phyloP scores from a whole-genome alignment of 2,329 filamentous ascomycete genomes.

The Penicillium sp. region DNA sequence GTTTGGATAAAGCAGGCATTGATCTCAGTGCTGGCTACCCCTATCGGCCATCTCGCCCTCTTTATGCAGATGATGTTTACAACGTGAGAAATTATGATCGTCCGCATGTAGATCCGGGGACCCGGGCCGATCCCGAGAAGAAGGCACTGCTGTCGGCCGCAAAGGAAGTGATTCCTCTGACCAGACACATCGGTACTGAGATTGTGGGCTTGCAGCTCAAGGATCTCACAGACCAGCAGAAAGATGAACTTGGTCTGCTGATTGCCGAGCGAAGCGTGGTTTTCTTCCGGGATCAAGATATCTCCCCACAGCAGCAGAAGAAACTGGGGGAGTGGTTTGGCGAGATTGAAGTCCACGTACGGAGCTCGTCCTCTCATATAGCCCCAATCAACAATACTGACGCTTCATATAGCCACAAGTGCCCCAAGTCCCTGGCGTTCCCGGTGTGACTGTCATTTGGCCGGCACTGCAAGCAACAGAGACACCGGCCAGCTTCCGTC shows the following conservation, averaged over 20 bases:
- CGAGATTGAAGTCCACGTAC: constrained; percentile 64
- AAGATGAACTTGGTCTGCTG: constrained; percentile 58
- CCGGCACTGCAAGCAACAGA: constrained; percentile 63
- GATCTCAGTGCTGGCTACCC: constrained; percentile 68
- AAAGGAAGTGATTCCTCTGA: constrained; percentile 59
- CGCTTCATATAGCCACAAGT: constrained; percentile 57
- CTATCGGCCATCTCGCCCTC: constrained; percentile 61
- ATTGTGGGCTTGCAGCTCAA: constrained; percentile 61
- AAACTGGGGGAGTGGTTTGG: constrained; percentile 61
- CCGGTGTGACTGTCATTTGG: constrained; percentile 65
- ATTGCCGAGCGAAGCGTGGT: constrained; percentile 63
- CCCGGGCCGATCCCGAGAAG: constrained; percentile 62
- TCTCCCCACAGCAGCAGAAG: constrained; percentile 60
- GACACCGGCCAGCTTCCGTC: constrained; percentile 56
- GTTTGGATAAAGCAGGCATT: constrained; percentile 64
- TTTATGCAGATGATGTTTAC: constrained; percentile 66
- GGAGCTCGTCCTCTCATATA: constrained; percentile 27
- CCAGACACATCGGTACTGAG: constrained; percentile 60
- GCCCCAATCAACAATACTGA: neutral
- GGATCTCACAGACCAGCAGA: constrained; percentile 56
- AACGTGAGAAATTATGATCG: constrained; percentile 58
- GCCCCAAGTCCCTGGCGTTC: constrained; percentile 63
- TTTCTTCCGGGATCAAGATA: constrained; percentile 60
- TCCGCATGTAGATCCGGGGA: constrained; percentile 56
- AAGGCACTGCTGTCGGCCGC: constrained; percentile 58